phyloP scores from a whole-genome alignment of 1,139 yeast genomes.

The Pneumocystis murina region DNA sequence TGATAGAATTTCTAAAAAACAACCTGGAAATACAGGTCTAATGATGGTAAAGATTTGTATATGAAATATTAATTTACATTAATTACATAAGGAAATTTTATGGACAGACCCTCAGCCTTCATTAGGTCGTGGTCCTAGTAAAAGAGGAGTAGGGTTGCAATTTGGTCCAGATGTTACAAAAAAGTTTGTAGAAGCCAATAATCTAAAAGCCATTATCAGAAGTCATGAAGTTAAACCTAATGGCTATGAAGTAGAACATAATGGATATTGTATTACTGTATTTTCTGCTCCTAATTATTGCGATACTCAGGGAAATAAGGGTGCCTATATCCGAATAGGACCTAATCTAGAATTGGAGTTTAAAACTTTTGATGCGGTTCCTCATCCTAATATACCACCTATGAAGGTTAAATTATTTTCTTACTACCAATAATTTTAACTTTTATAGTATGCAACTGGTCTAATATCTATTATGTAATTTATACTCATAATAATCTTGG shows the following conservation, averaged over 20 bases:
- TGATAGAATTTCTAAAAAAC: slow-evolving; percentile 51
- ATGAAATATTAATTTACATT: neutral
- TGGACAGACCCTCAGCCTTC: slow-evolving; percentile 93
- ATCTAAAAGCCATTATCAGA: slow-evolving; percentile 64
- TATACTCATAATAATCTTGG: neutral
- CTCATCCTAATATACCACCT: slow-evolving; percentile 84
- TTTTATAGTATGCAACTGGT: neutral
- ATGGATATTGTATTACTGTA: slow-evolving; percentile 73
- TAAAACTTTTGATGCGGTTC: slow-evolving; percentile 59
- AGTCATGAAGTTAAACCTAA: slow-evolving; percentile 91
- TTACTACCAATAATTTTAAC: neutral
- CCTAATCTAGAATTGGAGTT: slow-evolving; percentile 36
- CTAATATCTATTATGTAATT: neutral
- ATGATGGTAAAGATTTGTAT: slow-evolving; percentile 40
- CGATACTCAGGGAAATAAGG: slow-evolving; percentile 78
- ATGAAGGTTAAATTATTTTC: slow-evolving; percentile 37
- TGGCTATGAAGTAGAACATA: slow-evolving; percentile 80
- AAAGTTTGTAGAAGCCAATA: slow-evolving; percentile 55
- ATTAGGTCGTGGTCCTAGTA: slow-evolving; percentile 71
- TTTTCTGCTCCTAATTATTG: slow-evolving; percentile 90
- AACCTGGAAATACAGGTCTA: slow-evolving; percentile 81
- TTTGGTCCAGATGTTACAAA: slow-evolving; percentile 93
- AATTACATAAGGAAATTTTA: slow-evolving; percentile 39
- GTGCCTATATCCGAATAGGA: slow-evolving; percentile 58
- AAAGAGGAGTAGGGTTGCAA: slow-evolving; percentile 89